Evolutionary conservation across 768 basidiomycete genomes (phyloP).

Genomic region (Lyophyllum decastes): DNA sequence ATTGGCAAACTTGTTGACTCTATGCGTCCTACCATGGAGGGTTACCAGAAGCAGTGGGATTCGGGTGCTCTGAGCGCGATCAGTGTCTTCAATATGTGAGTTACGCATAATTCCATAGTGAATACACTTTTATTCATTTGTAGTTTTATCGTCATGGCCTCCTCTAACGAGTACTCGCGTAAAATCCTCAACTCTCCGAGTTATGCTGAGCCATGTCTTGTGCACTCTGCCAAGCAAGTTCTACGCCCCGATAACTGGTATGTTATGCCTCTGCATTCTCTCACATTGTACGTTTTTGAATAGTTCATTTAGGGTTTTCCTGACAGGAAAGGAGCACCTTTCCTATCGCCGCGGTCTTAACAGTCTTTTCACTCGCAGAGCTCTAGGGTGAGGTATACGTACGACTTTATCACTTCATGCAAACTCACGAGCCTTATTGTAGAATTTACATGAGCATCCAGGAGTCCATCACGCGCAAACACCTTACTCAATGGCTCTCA

Average conservation of each 20-base stretch:
- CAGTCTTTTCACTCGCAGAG: constrained; percentile 90
- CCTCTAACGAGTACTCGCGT: constrained; percentile 88
- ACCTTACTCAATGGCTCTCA: constrained; percentile 74
- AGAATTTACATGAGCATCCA: constrained; percentile 86
- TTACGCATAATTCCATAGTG: constrained; percentile 6
- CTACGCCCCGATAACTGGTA: constrained; percentile 88
- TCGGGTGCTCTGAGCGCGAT: constrained; percentile 85
- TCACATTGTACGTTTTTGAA: neutral
- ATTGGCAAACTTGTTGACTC: constrained; percentile 97
- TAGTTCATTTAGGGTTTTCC: constrained; percentile 77
- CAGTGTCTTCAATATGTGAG: constrained; percentile 97
- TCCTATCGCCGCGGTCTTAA: constrained; percentile 93
- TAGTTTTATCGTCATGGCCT: constrained; percentile 99
- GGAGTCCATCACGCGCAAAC: constrained; percentile 77
- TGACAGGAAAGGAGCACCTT: constrained; percentile 90
- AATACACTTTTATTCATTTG: neutral
- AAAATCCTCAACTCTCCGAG: constrained; percentile 95
- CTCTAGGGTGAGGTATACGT: constrained; percentile 67
- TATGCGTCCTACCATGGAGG: constrained; percentile 86
- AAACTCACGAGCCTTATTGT: constrained; percentile 4
- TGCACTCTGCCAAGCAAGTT: constrained; percentile 87
- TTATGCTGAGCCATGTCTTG: constrained; percentile 92
- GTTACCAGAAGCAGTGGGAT: constrained; percentile 91
- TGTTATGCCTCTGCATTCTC: constrained; percentile 9
- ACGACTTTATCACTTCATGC: constrained; percentile 1